Evolutionary conservation across 176 grass and related monocot genomes (phyloP).

Genomic region (Oryza glumipatula): DNA sequence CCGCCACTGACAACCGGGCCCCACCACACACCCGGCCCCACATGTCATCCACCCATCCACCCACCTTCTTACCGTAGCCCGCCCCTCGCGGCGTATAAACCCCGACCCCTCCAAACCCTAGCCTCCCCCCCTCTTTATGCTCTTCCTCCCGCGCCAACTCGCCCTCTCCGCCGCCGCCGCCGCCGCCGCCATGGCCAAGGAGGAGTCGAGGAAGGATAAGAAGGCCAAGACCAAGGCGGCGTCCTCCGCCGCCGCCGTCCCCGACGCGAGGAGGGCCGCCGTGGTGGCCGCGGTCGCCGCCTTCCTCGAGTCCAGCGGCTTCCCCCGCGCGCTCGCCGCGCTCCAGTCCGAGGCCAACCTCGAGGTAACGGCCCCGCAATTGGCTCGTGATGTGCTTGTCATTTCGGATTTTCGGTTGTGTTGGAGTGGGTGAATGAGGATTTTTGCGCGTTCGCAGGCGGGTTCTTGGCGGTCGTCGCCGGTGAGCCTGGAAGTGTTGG

Average conservation of each 20-base stretch:
- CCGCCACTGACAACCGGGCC: background rate
- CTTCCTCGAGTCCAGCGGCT: constrained; percentile 69
- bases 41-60: background rate
- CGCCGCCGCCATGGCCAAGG: constrained; percentile 44
- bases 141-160: constrained; percentile 75
- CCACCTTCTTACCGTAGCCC: background rate
- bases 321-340: constrained; percentile 60
- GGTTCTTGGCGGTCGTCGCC: constrained; percentile 52
- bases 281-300: constrained; percentile 71
- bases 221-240: constrained; percentile 47
- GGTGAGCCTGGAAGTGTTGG: constrained; percentile 59
- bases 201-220: constrained; percentile 58
- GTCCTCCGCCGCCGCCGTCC: background rate
- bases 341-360: constrained; percentile 69
- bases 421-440: background rate
- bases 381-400: background rate
- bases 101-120: constrained; percentile 15
- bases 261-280: background rate
- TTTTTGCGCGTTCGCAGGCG: constrained; percentile 37
- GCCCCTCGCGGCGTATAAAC: constrained; percentile 33
- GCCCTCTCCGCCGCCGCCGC: constrained; percentile 37
- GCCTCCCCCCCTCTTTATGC: constrained; percentile 38
- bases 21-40: background rate
- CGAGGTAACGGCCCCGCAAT: constrained; percentile 48
- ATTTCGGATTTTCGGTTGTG: constrained; percentile 10